Base-by-base conservation (phyloP, 1,284 basidiomycete species). In the Amylostereum chailletii region DNA sequence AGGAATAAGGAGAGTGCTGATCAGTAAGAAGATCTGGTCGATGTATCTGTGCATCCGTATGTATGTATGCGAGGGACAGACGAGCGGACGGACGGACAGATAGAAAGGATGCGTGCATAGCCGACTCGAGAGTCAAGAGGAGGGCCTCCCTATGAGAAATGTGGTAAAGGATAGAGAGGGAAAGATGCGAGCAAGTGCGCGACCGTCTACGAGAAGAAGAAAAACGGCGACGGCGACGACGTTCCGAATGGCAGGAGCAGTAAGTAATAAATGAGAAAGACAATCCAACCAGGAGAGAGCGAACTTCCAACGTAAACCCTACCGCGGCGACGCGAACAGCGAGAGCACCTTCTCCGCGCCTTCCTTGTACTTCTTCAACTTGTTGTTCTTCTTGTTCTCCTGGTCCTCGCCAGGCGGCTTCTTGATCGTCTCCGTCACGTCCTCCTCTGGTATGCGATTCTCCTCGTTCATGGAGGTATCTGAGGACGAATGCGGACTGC, bases 301-400 rank as follows among this genome's bases (percentile, higher is more conserved):
- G n/a, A n/a, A 11, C 27, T 19, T n/a, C n/a, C 11, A 34, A 11
- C 10, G 34, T 6, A 30, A 33, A 7, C 30, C 45, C 57, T 49
- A 64, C 56, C 75, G 74, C 47, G 74, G 75, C 47, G 75, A 70
- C 45, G 83, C 81, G 64, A 90, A 89, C 54, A 90, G 70, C 33
- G 86, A 86, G 53, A 89, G 74, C 51, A 90, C 74, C 60, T 88
- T 88, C 71, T 88, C 86, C 8, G 86, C 84, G 51, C 82, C 84
- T 63, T 86, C 81, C 66, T 87, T 88, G 68, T 86, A 86, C 67
- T 80, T 88, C 74, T 85, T 86, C 66, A 87, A 63, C 64, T 84
- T 86, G 70, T 79, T 86, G 59, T 67, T 80, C 74, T 76, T 82
- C 50, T 68, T 65, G 60, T 76, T 77, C 65, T 81, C 77, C 19